These are phyloP conservation scores for Phytophthora citrophthora DNA, from an alignment of 352 stramenopile genomes.

Conservation along the genomic window DNA sequence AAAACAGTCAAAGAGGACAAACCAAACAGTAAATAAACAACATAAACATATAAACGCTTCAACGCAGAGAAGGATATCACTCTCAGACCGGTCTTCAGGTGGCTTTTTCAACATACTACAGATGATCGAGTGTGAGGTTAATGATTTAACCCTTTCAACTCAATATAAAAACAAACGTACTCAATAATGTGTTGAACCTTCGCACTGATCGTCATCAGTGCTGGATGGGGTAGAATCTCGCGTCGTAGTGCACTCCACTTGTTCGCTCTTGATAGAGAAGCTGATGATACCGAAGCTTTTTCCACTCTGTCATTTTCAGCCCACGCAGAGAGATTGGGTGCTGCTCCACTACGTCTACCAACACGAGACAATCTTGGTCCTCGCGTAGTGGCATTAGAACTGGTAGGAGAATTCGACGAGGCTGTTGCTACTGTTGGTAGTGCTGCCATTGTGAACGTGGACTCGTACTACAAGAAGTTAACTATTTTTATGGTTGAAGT, in stretches of 20 bases:
- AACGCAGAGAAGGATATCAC: slow-evolving; percentile 51
- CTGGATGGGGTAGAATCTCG: slow-evolving; percentile 51
- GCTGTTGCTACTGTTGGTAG: slow-evolving; percentile 15
- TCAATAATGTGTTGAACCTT: slow-evolving; percentile 75
- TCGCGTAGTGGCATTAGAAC: slow-evolving; percentile 8
- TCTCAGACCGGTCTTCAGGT: slow-evolving; percentile 70
- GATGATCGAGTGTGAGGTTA: neutral
- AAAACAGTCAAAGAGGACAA: slow-evolving; percentile 5
- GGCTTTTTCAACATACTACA: slow-evolving; percentile 65
- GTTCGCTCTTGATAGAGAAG: slow-evolving; percentile 9
- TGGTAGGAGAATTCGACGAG: slow-evolving; percentile 1
- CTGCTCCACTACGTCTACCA: slow-evolving; percentile 9
- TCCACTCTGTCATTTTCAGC: slow-evolving; percentile 47
- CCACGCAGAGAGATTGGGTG: slow-evolving; percentile 3
- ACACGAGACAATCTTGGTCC: slow-evolving; percentile 19
- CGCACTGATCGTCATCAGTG: slow-evolving; percentile 64
- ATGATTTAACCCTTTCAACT: neutral
- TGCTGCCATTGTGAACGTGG: slow-evolving; percentile 18
- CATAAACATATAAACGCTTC: too few species aligned
- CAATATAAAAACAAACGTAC: slow-evolving; percentile 32
- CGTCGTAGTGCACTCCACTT: slow-evolving; percentile 41
- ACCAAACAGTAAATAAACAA: neutral
- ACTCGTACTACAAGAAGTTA: too few species aligned
- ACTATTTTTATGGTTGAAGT: neutral
- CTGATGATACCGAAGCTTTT: slow-evolving; percentile 33